A percentile compares a stretch with the other conserved stretches of the same genome.
Conservation (phyloP, 352 stramenopile species). For the Pythium vanterpoolii region DNA sequence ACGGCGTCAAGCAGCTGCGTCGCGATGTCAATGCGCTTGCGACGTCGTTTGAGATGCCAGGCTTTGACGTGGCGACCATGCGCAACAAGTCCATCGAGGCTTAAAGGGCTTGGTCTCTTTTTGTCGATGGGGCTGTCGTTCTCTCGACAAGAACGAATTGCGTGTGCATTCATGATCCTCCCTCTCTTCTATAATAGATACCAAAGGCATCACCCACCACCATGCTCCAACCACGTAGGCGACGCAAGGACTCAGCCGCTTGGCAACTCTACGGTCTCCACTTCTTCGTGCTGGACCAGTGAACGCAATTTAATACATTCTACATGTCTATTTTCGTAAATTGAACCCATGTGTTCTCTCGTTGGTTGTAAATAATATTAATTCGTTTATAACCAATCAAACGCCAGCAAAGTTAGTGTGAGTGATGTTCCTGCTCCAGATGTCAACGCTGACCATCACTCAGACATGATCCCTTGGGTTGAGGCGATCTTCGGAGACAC, state of each 20-base stretch:
- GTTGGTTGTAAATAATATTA: not conserved
- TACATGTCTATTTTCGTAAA: not conserved
- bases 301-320: conserved; percentile 12
- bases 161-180: conserved; percentile 6
- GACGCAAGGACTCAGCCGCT: not conserved
- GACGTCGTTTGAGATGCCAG: conserved; percentile 95
- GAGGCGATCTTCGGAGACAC: not conserved
- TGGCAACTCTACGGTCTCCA: not conserved
- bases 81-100: conserved; percentile 81
- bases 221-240: conserved; percentile 9
- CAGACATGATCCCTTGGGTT: not conserved
- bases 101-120: conserved; percentile 27
- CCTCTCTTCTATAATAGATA: conserved; percentile 8
- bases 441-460: conserved; percentile 9
- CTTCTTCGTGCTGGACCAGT: conserved; percentile 14
- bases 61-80: conserved; percentile 91
- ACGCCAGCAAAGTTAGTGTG: not conserved
- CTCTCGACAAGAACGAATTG: conserved; percentile 17
- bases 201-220: conserved; percentile 11
- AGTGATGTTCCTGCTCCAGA: conserved; percentile 11
- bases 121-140: not conserved
- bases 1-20: conserved; percentile 87
- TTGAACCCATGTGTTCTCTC: not conserved
- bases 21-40: conserved; percentile 93
- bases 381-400: not conserved